Conservation (phyloP, 1,139 yeast genomes). For the Candida frijolesensis region DNA sequence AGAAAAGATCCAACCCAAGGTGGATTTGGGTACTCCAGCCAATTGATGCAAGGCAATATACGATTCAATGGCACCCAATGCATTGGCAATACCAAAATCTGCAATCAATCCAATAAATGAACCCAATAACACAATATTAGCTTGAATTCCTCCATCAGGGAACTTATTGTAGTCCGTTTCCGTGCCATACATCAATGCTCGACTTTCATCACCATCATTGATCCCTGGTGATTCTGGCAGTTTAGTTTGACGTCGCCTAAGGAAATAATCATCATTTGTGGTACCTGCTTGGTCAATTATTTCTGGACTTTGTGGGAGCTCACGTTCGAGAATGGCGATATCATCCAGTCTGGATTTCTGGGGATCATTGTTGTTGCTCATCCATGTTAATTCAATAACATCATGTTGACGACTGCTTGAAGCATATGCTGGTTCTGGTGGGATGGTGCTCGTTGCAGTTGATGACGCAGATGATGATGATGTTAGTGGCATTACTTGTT, state of each 20-base stretch:
- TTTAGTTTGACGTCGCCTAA: slow-evolving; percentile 4
- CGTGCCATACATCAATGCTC: slow-evolving; percentile 24
- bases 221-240: slow-evolving; percentile 1
- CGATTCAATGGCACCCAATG: slow-evolving; percentile 63
- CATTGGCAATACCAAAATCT: slow-evolving; percentile 64
- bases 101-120: slow-evolving; percentile 59
- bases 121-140: slow-evolving; percentile 64
- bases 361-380: neutral
- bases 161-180: slow-evolving; percentile 33
- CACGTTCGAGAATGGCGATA: neutral
- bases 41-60: slow-evolving; percentile 56
- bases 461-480: neutral
- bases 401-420: neutral
- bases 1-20: slow-evolving; percentile 67
- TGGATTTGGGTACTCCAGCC: slow-evolving; percentile 37
- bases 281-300: neutral
- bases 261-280: neutral
- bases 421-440: neutral
- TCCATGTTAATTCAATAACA: neutral
- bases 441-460: neutral
- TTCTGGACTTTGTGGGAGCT: neutral
- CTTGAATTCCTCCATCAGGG: slow-evolving; percentile 66
- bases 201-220: slow-evolving; percentile 7
- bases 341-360: neutral
- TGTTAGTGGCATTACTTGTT: neutral